These are phyloP conservation scores for Neurospora sp. DNA, from an alignment of 495 filamentous ascomycete genomes.

Conservation along the genomic window DNA sequence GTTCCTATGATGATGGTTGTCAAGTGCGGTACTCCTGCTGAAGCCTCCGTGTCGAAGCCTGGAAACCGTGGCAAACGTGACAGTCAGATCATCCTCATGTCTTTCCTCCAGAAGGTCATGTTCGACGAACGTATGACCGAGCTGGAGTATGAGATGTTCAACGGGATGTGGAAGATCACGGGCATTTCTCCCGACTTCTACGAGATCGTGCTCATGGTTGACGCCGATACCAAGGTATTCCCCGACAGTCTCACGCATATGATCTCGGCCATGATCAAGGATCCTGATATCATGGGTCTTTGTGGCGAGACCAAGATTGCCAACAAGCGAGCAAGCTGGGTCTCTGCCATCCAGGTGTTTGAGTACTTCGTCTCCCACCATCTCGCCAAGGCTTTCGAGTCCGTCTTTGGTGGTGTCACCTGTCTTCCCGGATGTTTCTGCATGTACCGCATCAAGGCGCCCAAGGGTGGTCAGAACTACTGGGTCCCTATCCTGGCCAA, in stretches of 20 bases:
- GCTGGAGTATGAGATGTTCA: conserved; percentile 99
- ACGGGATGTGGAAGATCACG: conserved; percentile 95
- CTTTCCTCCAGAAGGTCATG: conserved; percentile 99
- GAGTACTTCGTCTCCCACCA: conserved; percentile 99
- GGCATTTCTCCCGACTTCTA: conserved; percentile 97
- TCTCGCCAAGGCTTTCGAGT: conserved; percentile 92
- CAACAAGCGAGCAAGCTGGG: conserved; percentile 91
- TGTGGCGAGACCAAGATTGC: conserved; percentile 99
- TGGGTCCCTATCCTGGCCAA: conserved; percentile 99
- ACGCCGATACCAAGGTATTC: conserved; percentile 98
- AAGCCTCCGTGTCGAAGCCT: conserved; percentile 69
- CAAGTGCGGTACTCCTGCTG: conserved; percentile 89
- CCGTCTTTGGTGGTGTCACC: conserved; percentile 97
- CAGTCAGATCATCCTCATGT: conserved; percentile 98
- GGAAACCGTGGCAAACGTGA: conserved; percentile 98
- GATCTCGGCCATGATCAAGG: conserved; percentile 98
- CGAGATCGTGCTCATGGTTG: conserved; percentile 95
- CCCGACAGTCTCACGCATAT: conserved; percentile 97
- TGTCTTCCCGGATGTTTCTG: conserved; percentile 99
- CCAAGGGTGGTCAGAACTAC: conserved; percentile 96
- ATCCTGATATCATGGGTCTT: conserved; percentile 97
- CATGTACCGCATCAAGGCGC: conserved; percentile 99
- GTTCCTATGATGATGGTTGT: conserved; percentile 99
- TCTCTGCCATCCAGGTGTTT: conserved; percentile 99
- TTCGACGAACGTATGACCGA: conserved; percentile 99